Percentiles rank a stretch among this genome's conserved stretches.
phyloP scores from a whole-genome alignment of 2,329 filamentous ascomycete genomes.

The Penicillium freii region DNA sequence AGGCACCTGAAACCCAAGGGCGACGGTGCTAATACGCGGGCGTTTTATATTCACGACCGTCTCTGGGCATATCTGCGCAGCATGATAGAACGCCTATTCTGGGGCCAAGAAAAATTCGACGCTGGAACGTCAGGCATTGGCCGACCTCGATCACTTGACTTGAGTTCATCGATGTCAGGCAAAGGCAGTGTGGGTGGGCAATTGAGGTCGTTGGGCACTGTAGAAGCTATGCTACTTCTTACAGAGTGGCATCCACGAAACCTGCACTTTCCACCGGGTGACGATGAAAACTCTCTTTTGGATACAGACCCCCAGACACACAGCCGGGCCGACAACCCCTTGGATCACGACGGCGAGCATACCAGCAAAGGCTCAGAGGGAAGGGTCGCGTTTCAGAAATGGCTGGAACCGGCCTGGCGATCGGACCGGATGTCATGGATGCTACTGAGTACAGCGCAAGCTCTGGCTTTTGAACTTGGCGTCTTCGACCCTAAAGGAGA shows the following conservation, averaged over 20 bases:
- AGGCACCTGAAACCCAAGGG: slow-evolving; percentile 79
- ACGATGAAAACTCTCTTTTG: slow-evolving; percentile 63
- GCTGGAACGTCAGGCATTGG: slow-evolving; percentile 62
- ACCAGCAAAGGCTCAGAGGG: slow-evolving; percentile 62
- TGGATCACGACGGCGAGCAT: slow-evolving; percentile 43
- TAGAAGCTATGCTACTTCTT: slow-evolving; percentile 88
- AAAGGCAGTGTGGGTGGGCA: slow-evolving; percentile 64
- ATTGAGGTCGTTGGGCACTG: slow-evolving; percentile 83
- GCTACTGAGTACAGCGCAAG: slow-evolving; percentile 86
- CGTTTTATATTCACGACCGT: slow-evolving; percentile 90
- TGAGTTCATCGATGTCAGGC: slow-evolving; percentile 52
- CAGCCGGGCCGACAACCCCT: slow-evolving; percentile 51
- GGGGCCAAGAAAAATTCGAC: slow-evolving; percentile 94
- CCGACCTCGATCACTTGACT: slow-evolving; percentile 67
- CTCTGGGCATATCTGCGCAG: slow-evolving; percentile 91
- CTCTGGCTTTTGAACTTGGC: slow-evolving; percentile 87
- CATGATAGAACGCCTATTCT: slow-evolving; percentile 93
- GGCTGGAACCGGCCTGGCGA: slow-evolving; percentile 94
- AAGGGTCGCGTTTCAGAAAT: slow-evolving; percentile 79
- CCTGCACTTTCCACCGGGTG: slow-evolving; percentile 80
- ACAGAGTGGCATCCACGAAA: slow-evolving; percentile 97
- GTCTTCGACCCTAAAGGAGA: slow-evolving; percentile 91
- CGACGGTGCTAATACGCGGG: slow-evolving; percentile 76
- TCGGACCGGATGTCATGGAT: slow-evolving; percentile 98
- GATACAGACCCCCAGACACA: slow-evolving; percentile 67